Percentiles rank a stretch among this genome's conserved stretches.
phyloP scores from a whole-genome alignment of 176 grass and related monocot genomes.

The Musa itinerans region DNA sequence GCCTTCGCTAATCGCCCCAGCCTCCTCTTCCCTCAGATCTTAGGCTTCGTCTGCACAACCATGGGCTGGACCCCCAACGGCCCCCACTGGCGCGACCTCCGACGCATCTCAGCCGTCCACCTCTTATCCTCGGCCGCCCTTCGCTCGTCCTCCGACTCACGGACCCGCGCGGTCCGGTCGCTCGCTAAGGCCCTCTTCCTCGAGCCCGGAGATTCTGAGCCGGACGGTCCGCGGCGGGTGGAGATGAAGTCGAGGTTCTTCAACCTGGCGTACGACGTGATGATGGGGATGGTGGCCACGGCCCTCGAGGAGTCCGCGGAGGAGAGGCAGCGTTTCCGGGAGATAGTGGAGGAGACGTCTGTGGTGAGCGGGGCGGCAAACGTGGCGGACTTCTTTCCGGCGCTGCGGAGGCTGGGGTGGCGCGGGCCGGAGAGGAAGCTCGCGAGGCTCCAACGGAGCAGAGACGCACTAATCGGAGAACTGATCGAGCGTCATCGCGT shows the following conservation, averaged over 20 bases:
- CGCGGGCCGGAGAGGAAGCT: background rate
- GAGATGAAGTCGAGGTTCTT: slow-evolving; percentile 18
- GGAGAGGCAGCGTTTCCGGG: slow-evolving; percentile 21
- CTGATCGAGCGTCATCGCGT: slow-evolving; percentile 1
- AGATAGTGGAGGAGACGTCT: slow-evolving; percentile 36
- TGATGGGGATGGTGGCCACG: slow-evolving; percentile 15
- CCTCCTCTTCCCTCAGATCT: background rate
- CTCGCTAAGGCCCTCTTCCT: slow-evolving; percentile 8
- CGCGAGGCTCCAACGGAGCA: background rate
- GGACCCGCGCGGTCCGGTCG: background rate
- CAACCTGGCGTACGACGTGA: slow-evolving; percentile 17
- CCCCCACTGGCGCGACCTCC: slow-evolving; percentile 3
- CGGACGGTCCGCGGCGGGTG: background rate
- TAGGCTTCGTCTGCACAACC: slow-evolving; percentile 4
- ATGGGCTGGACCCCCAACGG: background rate
- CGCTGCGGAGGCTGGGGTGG: no score
- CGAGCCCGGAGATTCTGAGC: background rate
- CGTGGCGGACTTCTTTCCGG: background rate
- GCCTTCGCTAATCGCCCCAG: slow-evolving; percentile 16
- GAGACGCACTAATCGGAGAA: slow-evolving; percentile 36
- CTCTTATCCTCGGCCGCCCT: background rate
- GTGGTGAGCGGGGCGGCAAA: slow-evolving; percentile 20
- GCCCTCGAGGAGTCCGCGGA: background rate
- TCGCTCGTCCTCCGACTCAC: background rate
- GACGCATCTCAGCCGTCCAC: background rate